These are phyloP conservation scores for Pseudocercospora pini-densiflorae DNA, from an alignment of 2,329 filamentous ascomycete genomes.

Conservation along the genomic window DNA sequence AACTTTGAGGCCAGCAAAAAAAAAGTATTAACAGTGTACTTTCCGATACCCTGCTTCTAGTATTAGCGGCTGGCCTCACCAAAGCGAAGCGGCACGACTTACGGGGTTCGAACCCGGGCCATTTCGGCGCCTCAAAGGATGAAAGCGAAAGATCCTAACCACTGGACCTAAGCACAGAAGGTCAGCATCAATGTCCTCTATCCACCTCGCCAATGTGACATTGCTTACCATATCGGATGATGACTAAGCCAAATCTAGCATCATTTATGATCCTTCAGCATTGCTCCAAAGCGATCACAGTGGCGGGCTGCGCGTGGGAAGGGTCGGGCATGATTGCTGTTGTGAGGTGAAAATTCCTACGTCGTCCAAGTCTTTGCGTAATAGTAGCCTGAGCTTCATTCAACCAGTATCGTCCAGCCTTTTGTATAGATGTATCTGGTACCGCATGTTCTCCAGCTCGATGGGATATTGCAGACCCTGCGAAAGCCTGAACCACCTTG, in stretches of 20 bases:
- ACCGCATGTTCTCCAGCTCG: conserved; percentile 90
- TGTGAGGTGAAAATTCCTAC: no score
- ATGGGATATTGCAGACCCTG: conserved; percentile 75
- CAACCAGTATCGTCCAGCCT: conserved; percentile 3
- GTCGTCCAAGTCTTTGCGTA: background rate
- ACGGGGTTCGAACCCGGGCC: background rate
- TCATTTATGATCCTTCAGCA: no score
- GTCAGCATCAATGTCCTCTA: no score
- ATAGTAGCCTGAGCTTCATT: background rate
- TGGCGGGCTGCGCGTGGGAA: no score
- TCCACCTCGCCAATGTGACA: no score
- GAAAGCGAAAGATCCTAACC: background rate
- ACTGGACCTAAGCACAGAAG: background rate
- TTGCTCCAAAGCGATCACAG: no score
- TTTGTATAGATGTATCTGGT: conserved; percentile 83
- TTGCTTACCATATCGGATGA: background rate
- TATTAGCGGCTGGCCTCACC: no score
- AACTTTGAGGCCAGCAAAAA: background rate
- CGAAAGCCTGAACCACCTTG: conserved; percentile 78
- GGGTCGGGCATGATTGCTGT: no score
- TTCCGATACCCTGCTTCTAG: background rate
- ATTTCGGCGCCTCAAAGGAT: background rate
- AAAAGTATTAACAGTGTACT: background rate
- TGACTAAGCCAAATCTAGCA: no score
- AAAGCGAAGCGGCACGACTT: no score